Base-by-base conservation (phyloP, 169 alveolate species). In the Plasmodium gonderi region DNA sequence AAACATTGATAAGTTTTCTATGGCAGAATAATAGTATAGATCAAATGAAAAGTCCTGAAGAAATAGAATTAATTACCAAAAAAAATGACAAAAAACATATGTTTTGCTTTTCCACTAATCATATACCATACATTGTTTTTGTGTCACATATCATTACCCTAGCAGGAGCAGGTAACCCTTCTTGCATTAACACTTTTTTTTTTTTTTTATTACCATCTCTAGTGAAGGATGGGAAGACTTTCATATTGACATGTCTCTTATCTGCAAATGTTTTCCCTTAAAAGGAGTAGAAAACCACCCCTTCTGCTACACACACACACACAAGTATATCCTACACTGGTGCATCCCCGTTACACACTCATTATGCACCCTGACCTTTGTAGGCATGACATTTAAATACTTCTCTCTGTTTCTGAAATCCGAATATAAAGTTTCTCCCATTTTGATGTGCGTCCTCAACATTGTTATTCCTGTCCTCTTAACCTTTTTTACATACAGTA, bases 321-420 rank as follows among this genome's bases (percentile, higher is more conserved):
- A n/a, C n/a, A n/a, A n/a, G n/a, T n/a, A n/a, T n/a, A n/a, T n/a
- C n/a, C n/a, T n/a, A n/a, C n/a, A n/a, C n/a, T n/a, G n/a, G n/a
- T n/a, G n/a, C n/a, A n/a, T n/a, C n/a, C n/a, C n/a, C n/a, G n/a
- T 2, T 54, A 12, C 29, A n/a, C 33, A 1, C 51, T 40, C 14
- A 49, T 5, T 47, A 17, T 7, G 20, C 20, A 40, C 20, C 33
- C 38, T n/a, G n/a, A n/a, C n/a, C 60, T 38, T 54, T 54, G 40
- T 44, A 82, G 92, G 92, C 33, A 82, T 82, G 92, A 82, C 92
- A n/a, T 82, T 82, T 54, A 82, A 82, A 17, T 82, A 82, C 40
- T 82, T 82, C 60, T 82, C 92, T n/a, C 64, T 82, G 40, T 82
- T 69, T 69, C 64, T 82, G 40, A 82, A 82, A 26, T 68, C 92